Conservation (phyloP, 164 flowering plant genomes). For the Stephania cephalantha region DNA sequence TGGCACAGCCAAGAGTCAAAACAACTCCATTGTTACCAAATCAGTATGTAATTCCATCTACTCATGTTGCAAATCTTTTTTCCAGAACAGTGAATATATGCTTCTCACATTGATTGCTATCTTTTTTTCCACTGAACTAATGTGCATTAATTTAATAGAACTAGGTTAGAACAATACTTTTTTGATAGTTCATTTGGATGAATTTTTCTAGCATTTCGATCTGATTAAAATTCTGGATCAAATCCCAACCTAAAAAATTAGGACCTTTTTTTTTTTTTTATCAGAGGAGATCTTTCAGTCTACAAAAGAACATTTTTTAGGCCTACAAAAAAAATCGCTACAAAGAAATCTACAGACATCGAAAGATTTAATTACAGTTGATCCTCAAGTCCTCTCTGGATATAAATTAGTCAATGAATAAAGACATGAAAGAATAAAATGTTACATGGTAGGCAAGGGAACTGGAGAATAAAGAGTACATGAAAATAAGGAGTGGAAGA, state of each 20-base stretch:
- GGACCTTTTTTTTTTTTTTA: neutral
- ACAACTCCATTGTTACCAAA: constrained; percentile 73
- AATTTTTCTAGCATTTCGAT: neutral
- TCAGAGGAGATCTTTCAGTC: too few species aligned
- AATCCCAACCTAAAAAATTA: neutral
- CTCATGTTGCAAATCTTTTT: neutral
- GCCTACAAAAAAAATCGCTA: too few species aligned
- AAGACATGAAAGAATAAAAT: too few species aligned
- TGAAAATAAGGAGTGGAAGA: neutral
- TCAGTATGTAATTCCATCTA: constrained; percentile 51
- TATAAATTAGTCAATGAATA: too few species aligned
- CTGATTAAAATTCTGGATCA: neutral
- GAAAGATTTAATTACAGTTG: too few species aligned
- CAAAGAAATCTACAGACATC: too few species aligned
- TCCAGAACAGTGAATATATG: neutral
- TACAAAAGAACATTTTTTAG: too few species aligned
- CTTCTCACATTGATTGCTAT: neutral
- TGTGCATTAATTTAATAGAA: neutral
- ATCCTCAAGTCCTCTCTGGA: too few species aligned
- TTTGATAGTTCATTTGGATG: neutral
- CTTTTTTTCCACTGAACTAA: neutral
- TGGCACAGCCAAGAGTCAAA: constrained; percentile 68
- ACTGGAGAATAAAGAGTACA: neutral
- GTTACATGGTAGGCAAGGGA: neutral
- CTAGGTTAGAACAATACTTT: neutral